phyloP scores from a whole-genome alignment of 305 asterid genomes.

The Solanum aculeatissimum region DNA sequence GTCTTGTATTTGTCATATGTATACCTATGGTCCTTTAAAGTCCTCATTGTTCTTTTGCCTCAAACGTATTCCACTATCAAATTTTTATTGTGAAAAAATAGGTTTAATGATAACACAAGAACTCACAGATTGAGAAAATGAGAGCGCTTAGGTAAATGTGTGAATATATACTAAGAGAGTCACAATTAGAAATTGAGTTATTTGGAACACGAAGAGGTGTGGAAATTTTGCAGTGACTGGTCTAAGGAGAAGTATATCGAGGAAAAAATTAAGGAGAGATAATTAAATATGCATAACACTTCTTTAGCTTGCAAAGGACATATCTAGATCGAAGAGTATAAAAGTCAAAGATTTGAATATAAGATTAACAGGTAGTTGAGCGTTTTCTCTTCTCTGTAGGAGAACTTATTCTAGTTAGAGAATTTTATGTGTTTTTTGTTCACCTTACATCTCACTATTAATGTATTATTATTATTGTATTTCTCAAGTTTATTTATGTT shows the following conservation, averaged over 20 bases:
- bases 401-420: not conserved
- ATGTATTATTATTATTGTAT: not conserved
- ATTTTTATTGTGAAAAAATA: too few relatives aligned
- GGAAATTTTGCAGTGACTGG: rapidly evolving
- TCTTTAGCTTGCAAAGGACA: too few relatives aligned
- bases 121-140: not conserved
- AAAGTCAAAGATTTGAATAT: not conserved
- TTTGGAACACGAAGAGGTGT: not conserved
- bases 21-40: too few relatives aligned
- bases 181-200: not conserved
- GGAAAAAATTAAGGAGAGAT: not conserved
- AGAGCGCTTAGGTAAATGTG: not conserved
- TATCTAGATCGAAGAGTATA: rapidly evolving
- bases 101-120: not conserved
- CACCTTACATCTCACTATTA: not conserved
- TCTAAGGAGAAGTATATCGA: not conserved
- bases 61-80: too few relatives aligned
- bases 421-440: not conserved
- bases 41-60: too few relatives aligned
- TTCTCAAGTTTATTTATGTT: not conserved
- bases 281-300: not conserved
- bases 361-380: not conserved
- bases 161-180: not conserved
- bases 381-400: rapidly evolving
- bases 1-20: not conserved